phyloP scores from a whole-genome alignment of 345 rosid species.

The Mercurialis annua region DNA sequence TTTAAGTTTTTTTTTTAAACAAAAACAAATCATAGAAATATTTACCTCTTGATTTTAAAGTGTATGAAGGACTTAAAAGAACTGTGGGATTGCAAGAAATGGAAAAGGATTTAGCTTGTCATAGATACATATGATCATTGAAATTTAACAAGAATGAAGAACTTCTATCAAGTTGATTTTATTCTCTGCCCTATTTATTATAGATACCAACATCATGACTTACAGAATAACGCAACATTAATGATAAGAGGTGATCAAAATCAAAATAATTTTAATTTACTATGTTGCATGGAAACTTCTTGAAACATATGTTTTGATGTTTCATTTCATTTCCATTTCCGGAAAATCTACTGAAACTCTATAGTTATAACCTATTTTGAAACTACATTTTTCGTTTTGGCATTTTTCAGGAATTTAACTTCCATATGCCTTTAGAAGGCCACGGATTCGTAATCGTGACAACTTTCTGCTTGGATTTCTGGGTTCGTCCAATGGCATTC shows the following conservation, averaged over 20 bases:
- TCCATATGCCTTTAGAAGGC: slow-evolving; percentile 39
- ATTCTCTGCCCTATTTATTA: not conserved
- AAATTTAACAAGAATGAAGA: too few relatives aligned
- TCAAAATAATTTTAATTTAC: not conserved
- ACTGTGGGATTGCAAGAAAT: not conserved
- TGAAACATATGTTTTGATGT: too few relatives aligned
- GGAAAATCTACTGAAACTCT: too few relatives aligned
- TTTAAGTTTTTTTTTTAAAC: too few relatives aligned
- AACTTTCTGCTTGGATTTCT: slow-evolving; percentile 40
- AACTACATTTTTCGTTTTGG: too few relatives aligned
- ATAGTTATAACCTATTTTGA: too few relatives aligned
- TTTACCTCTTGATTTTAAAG: too few relatives aligned
- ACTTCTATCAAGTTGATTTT: not conserved
- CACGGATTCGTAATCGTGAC: slow-evolving; percentile 35
- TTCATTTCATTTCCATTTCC: too few relatives aligned
- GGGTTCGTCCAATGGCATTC: slow-evolving; percentile 21
- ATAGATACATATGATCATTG: not conserved
- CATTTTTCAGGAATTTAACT: slow-evolving; percentile 19
- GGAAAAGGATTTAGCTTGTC: not conserved
- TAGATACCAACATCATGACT: not conserved
- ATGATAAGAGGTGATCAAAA: not conserved
- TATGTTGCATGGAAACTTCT: too few relatives aligned
- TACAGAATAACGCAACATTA: not conserved
- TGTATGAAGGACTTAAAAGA: not conserved
- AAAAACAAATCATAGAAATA: too few relatives aligned